Evolutionary conservation across 2,329 filamentous ascomycete species (phyloP).

Genomic region (Blastomyces gilchristii): DNA sequence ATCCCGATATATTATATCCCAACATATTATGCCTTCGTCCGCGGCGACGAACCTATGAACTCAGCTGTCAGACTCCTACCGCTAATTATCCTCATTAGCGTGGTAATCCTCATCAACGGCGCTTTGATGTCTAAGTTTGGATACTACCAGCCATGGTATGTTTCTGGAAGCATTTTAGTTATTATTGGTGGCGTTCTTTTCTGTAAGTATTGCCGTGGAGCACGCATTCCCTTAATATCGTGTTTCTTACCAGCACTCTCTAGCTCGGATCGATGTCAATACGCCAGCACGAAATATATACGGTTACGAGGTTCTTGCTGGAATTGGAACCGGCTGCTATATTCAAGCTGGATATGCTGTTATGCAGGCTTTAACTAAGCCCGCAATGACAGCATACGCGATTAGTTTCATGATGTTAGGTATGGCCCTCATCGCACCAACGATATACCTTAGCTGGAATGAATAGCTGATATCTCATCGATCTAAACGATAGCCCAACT

Average conservation of each 20-base stretch:
- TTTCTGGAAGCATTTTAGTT: constrained; percentile 18
- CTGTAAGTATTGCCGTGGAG: constrained; percentile 8
- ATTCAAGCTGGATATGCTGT: constrained; percentile 32
- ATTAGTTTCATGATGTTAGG: constrained; percentile 30
- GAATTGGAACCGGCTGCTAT: constrained; percentile 26
- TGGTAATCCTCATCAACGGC: constrained; percentile 17
- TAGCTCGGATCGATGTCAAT: constrained; percentile 3
- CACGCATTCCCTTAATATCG: too few relatives aligned
- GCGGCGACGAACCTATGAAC: constrained; percentile 28
- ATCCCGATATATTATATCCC: constrained; percentile 44
- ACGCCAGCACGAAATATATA: constrained; percentile 18
- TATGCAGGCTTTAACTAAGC: constrained; percentile 28
- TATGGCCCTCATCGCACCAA: not conserved
- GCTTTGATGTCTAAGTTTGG: constrained; percentile 17
- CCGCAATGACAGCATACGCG: constrained; percentile 23
- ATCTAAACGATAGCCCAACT: not conserved
- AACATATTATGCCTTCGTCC: constrained; percentile 45
- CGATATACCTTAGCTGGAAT: not conserved
- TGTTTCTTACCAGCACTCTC: not conserved
- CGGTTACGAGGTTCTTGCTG: constrained; percentile 30
- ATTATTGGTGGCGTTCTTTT: constrained; percentile 17
- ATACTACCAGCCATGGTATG: constrained; percentile 22
- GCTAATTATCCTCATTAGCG: constrained; percentile 20
- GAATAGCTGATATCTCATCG: not conserved
- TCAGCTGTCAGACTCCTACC: constrained; percentile 26